Evolutionary conservation across 2,329 filamentous ascomycete species (phyloP), one percentile per base, ranked within the genome.

Genomic region (Orbilia blumenaviensis): DNA sequence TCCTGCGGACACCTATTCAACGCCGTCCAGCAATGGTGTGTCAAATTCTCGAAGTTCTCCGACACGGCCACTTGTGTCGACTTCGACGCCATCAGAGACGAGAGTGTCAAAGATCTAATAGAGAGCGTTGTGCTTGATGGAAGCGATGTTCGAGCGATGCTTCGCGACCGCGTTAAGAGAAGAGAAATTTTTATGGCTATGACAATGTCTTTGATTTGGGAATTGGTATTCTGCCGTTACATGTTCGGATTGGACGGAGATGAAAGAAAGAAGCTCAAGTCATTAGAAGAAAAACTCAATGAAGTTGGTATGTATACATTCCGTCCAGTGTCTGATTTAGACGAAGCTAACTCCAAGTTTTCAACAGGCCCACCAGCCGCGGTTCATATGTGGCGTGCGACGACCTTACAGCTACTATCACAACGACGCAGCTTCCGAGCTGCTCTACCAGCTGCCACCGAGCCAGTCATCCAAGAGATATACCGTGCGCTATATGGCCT

Each of bases 161-260:
- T 99, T 56, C 88, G 88, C 79, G 94, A 99, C 82, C 92, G 96
- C 41, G 91, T 97, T 66, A 90, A 88, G 81, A 90, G 95, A 77
- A 90, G 94, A 75, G 94, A 98, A 82, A 90, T 98, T 72, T 97
- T 99, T 86, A 97, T 98, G 93, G 95, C 93, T 38, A 93, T 99
- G 83, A 92, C 94, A 67, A 98, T 98, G 94, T 95, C 92, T 77
- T 97, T 99, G 93, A 90, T 99, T 61, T 99, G 94, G 94, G 95
- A 99, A 83, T 97, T 96, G 81, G 90, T 99, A 82, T 99, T 99
- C 82, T 97, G 94, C 7, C 90, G 95, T 78, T 99, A 99, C 83
- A 89, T 99, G 25, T 99, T 99, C 82, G 95, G 95, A 80, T 97
- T 99, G 93, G 95, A 99, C 82, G 89, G 94, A 80, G 95, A 98